These are phyloP conservation scores for Syzygium malaccense DNA, from an alignment of 441 rosid genomes.

Conservation along the genomic window DNA sequence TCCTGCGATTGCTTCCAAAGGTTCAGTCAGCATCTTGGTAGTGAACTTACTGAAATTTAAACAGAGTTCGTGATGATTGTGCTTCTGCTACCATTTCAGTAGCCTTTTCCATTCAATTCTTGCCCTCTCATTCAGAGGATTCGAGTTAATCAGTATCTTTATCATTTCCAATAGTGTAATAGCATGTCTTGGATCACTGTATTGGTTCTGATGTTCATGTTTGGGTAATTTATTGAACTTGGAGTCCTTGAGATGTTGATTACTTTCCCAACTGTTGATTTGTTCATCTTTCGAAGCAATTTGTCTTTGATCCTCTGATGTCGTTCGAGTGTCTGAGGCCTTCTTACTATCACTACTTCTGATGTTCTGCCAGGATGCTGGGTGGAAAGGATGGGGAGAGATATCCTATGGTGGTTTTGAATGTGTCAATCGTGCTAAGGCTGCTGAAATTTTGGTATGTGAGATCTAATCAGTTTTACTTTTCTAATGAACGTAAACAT, in stretches of 20 bases:
- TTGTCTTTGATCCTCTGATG: not conserved
- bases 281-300: not conserved
- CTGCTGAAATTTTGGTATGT: conserved; percentile 76
- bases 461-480: not conserved
- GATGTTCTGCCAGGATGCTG: conserved; percentile 45
- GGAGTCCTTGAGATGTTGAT: not conserved
- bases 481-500: not conserved
- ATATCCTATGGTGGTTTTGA: conserved; percentile 85
- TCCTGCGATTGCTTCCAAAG: conserved; percentile 72
- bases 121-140: not conserved
- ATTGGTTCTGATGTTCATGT: not conserved
- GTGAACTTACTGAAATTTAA: not conserved
- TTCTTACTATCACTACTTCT: not conserved
- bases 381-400: conserved; percentile 98
- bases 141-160: not conserved
- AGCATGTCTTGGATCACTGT: not conserved
- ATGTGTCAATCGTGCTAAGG: conserved; percentile 70
- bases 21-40: conserved; percentile 13
- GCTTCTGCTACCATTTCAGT: not conserved
- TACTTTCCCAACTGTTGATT: not conserved
- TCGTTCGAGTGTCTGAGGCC: not conserved
- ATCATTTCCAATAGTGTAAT: not conserved
- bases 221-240: not conserved
- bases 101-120: not conserved
- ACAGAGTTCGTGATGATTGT: not conserved